Evolutionary conservation across 1,284 basidiomycete species (phyloP), one percentile per base, ranked within the genome.

Genomic region (Takashimella tepidaria): DNA sequence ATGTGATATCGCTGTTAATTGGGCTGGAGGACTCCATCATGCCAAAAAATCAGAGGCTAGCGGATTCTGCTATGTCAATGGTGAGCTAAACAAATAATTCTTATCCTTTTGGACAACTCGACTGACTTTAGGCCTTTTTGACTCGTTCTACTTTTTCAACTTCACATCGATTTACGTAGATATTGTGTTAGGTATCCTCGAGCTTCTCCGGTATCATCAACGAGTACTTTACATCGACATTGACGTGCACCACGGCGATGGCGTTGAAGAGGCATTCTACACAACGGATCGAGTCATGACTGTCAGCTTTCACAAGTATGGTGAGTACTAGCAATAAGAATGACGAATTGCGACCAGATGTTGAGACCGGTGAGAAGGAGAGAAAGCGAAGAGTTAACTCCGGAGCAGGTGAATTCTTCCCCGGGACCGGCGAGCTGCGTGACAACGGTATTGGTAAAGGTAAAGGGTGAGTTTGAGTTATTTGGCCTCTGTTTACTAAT

Each of bases 251-350:
- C 96, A 99, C 63, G 96, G 96, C 16, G 96, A 99, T 74, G 96
- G 96, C 43, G 96, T 99, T 6, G 96, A 99, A 73, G 96, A 98
- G 75, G 96, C 96, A 0, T 99, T 99, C 74, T 98, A 98, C 74
- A 96, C 93, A 0, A 98, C 96, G 13, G 95, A 99, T 70, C 81
- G 96, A 45, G 96, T 99, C 48, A 98, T 99, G 96, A 98, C 95
- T 0, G 87, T 87, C 70, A 92, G 89, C 64, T 97, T 98, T 77
- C 96, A 99, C 77, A 98, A 98, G 76, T 99, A 97, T 66, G 96
- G 96, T 46, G 47, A 24, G 49, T 21, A 23, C 13, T 20, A 8
- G 19, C 27, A 22, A 12, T 16, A n/a, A 3, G 22, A 43, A 44
- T 31, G 31, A 41, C 31, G 5, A 45, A 16, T 20, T 31, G 51